Percentiles rank a stretch among this genome's conserved stretches.
Conservation (phyloP, 805 yeast genomes). For the Soucietia sequanensis region DNA sequence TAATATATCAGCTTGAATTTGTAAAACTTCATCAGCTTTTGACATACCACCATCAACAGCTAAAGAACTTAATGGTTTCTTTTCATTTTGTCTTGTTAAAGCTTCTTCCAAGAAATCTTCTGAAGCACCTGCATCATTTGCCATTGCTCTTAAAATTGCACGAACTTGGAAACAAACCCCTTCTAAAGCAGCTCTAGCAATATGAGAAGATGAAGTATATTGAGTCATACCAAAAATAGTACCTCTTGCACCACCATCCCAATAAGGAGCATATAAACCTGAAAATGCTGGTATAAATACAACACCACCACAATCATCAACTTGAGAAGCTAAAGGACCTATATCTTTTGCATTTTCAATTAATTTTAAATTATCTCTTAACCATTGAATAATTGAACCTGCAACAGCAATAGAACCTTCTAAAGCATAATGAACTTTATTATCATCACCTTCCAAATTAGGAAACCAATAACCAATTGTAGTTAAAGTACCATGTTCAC, state of each 20-base stretch:
- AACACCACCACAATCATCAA: slow-evolving; percentile 82
- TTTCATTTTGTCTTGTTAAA: slow-evolving; percentile 42
- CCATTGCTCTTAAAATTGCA: slow-evolving; percentile 89
- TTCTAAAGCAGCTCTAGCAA: slow-evolving; percentile 92
- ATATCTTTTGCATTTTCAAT: slow-evolving; percentile 81
- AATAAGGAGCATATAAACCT: slow-evolving; percentile 93
- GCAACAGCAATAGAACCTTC: slow-evolving; percentile 98
- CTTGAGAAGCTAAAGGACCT: slow-evolving; percentile 86
- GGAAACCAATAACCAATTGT: slow-evolving; percentile 93
- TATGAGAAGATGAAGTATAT: slow-evolving; percentile 86
- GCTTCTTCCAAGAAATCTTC: slow-evolving; percentile 58
- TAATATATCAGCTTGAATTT: slow-evolving; percentile 87
- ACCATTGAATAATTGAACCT: slow-evolving; percentile 92
- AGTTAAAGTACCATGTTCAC: slow-evolving; percentile 80
- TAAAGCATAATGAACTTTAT: slow-evolving; percentile 77
- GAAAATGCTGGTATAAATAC: slow-evolving; percentile 94
- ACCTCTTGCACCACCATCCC: slow-evolving; percentile 92
- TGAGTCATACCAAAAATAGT: slow-evolving; percentile 92
- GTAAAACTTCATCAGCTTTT: slow-evolving; percentile 85
- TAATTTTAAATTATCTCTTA: slow-evolving; percentile 83
- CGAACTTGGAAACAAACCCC: slow-evolving; percentile 94
- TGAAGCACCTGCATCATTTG: slow-evolving; percentile 70
- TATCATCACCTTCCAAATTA: slow-evolving; percentile 44
- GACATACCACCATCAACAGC: slow-evolving; percentile 97
- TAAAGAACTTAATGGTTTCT: slow-evolving; percentile 48